phyloP scores from a whole-genome alignment of 176 grass and related monocot genomes.

The Secale cereale region DNA sequence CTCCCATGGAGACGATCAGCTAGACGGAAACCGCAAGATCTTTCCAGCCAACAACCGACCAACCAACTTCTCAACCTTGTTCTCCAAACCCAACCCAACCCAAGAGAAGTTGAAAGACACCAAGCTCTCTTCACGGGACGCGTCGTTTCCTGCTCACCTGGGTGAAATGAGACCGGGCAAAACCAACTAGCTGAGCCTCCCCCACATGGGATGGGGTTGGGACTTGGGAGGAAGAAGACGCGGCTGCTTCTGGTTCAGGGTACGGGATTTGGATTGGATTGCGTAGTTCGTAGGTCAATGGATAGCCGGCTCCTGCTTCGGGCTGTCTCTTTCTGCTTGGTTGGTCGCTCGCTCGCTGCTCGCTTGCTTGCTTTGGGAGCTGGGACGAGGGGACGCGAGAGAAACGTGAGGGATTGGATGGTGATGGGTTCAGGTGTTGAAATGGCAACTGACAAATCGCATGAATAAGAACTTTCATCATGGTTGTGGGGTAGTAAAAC shows the following conservation, averaged over 20 bases:
- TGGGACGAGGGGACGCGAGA: conserved; percentile 16
- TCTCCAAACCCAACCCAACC: conserved; percentile 7
- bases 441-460: background rate
- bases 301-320: background rate
- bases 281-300: conserved; percentile 18
- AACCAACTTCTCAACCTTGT: background rate
- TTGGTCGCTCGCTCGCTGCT: conserved; percentile 24
- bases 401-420: conserved; percentile 28
- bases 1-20: background rate
- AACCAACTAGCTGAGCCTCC: conserved; percentile 8
- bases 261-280: background rate
- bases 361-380: conserved; percentile 19
- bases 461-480: background rate
- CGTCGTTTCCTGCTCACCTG: conserved; percentile 23
- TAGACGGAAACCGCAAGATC: background rate
- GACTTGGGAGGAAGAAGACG: conserved; percentile 11
- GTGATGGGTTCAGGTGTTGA: background rate
- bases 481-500: background rate
- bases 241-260: conserved; percentile 1
- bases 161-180: background rate
- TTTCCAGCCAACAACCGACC: background rate
- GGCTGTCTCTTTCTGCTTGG: conserved; percentile 29
- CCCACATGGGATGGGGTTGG: conserved; percentile 17
- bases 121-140: background rate
- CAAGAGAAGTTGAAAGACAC: background rate